Evolutionary conservation across 1,139 yeast genomes (phyloP).

Genomic region (Nakaseomyces glabratus): DNA sequence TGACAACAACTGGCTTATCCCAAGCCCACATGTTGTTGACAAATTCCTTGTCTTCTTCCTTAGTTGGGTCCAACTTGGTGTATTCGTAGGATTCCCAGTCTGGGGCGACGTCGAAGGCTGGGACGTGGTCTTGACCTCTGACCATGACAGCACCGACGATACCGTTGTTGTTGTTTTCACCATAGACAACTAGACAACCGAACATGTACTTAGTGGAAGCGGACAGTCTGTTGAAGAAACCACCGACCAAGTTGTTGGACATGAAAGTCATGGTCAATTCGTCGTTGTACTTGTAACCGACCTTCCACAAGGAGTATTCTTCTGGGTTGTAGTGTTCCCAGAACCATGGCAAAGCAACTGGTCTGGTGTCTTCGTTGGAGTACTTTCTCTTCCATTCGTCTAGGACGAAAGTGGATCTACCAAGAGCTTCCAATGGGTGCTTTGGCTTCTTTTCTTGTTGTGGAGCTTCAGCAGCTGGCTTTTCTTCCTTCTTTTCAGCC

Average conservation of each 20-base stretch:
- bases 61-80: conserved; percentile 57
- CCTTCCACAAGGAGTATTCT: conserved; percentile 94
- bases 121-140: conserved; percentile 85
- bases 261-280: conserved; percentile 94
- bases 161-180: conserved; percentile 98
- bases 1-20: conserved; percentile 60
- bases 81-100: conserved; percentile 85
- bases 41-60: conserved; percentile 52
- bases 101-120: conserved; percentile 98
- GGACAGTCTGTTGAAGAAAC: conserved; percentile 92
- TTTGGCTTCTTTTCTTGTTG: conserved; percentile 49
- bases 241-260: conserved; percentile 98
- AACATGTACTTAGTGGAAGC: conserved; percentile 92
- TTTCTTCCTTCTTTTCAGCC: conserved; percentile 33
- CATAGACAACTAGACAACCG: conserved; percentile 90
- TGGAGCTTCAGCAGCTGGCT: conserved; percentile 25
- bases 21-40: conserved; percentile 71
- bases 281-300: conserved; percentile 95
- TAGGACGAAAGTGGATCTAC: conserved; percentile 56
- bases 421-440: conserved; percentile 84
- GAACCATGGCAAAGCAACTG: conserved; percentile 93
- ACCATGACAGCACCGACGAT: conserved; percentile 89
- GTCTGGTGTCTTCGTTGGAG: conserved; percentile 97
- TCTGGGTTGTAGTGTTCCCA: conserved; percentile 90
- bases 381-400: conserved; percentile 97